phyloP scores from a whole-genome alignment of 23 red algal species.

The Gracilariopsis chorda region DNA sequence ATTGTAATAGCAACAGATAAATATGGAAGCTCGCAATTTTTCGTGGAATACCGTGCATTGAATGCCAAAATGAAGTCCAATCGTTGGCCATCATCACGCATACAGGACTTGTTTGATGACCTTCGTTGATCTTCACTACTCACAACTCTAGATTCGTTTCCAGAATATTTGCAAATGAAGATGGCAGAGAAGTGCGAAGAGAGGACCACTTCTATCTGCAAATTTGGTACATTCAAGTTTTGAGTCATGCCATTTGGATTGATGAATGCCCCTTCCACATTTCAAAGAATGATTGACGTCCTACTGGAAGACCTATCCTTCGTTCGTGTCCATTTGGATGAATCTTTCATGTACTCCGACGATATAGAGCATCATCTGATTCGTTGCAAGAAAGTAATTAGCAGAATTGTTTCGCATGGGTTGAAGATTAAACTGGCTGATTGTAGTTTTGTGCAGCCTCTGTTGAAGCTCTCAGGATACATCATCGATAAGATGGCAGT shows the following conservation, averaged over 20 bases:
- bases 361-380: background rate
- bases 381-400: background rate
- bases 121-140: background rate
- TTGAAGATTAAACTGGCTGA: background rate
- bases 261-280: conserved; percentile 13
- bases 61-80: conserved; percentile 2
- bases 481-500: background rate
- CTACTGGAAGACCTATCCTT: background rate
- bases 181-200: background rate
- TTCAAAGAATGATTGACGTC: background rate
- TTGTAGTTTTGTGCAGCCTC: background rate
- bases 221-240: background rate
- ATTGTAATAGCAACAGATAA: conserved; percentile 1
- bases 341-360: background rate
- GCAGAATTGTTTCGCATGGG: too few species aligned
- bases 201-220: background rate
- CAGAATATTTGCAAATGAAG: background rate
- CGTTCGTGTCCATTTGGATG: background rate
- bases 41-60: background rate
- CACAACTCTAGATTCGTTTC: background rate
- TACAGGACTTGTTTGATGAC: background rate
- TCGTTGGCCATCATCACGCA: background rate
- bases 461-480: background rate
- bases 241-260: background rate
- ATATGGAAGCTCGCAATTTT: background rate